Evolutionary conservation across 129 eudicot genomes (phyloP), one percentile per base, ranked within the genome.

Genomic region (Gnaphalium uliginosum): DNA sequence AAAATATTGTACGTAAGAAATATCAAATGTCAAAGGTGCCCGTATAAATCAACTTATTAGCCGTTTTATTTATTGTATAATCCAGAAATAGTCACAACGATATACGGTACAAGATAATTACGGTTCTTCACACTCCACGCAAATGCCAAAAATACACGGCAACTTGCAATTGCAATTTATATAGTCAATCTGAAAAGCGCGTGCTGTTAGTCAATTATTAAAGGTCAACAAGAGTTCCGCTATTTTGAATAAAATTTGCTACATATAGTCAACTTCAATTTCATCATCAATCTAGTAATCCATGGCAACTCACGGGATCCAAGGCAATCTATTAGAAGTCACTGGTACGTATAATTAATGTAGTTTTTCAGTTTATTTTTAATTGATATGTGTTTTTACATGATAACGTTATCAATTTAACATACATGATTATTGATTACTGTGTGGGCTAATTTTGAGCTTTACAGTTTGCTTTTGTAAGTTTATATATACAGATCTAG

Each of bases 291-390:
- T 27, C 21, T 9, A 17, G 41, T 46, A 18, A 73, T 53, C n/a
- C 27, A 88, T 86, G 96, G 78, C 97, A 37, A 58, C 81, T 80
- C 84, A 87, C 30, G 96, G 95, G n/a, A 90, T 93, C 62, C 97
- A 93, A 1, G 98, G 97, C 51, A 93, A 87, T 71, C 81, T 88
- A 24, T 93, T 93, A 32, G 98, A 93, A 83, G 96, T 93, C 73
- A 94, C 98, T 6, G 96, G 98, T 90, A 85, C 33, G 15, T 57
- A 25, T 5, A 15, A 37, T 10, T 30, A 11, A 23, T 41, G 51
- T 8, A 30, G 8, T 8, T 19, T n/a, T 25, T 74, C 46, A 19
- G 27, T 30, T 58, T 41, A 10, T 77, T 35, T 26, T 58, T 59
- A 14, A 73, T 74, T 46, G 8, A 24, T 23, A 30, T 27, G 69